Percentiles rank a stretch among this genome's conserved stretches.
Evolutionary conservation across 768 basidiomycete species (phyloP).

Genomic region (Hericium rajendrae): DNA sequence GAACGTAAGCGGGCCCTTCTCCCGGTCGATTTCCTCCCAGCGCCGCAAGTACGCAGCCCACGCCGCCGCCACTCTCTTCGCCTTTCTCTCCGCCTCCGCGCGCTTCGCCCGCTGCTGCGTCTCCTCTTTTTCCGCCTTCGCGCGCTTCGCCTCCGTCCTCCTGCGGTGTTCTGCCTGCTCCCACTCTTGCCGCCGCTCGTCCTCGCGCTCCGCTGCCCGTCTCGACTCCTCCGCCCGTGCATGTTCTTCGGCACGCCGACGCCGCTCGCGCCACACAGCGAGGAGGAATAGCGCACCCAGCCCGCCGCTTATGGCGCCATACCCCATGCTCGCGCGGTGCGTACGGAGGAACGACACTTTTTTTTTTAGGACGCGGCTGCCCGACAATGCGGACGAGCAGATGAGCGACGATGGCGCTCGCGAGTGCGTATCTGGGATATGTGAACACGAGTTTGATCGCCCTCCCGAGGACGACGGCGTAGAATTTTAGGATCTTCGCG

Average conservation of each 20-base stretch:
- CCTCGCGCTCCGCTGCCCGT: slow-evolving; percentile 26
- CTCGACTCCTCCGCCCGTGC: slow-evolving; percentile 6
- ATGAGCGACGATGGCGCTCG: neutral
- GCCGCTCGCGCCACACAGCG: neutral
- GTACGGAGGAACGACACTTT: neutral
- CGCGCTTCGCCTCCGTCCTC: slow-evolving; percentile 33
- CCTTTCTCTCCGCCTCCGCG: slow-evolving; percentile 24
- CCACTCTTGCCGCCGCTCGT: slow-evolving; percentile 36
- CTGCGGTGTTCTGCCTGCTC: slow-evolving; percentile 47
- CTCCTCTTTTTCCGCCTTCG: slow-evolving; percentile 35
- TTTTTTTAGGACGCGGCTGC: neutral
- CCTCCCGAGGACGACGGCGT: too few species aligned
- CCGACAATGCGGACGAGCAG: neutral
- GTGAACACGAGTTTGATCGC: too few species aligned
- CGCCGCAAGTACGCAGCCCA: slow-evolving; percentile 29
- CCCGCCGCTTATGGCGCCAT: neutral
- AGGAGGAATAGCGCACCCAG: neutral
- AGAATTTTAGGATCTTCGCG: too few species aligned
- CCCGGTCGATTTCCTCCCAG: slow-evolving; percentile 36
- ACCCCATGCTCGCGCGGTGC: too few species aligned
- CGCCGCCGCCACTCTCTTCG: slow-evolving; percentile 30
- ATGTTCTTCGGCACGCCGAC: neutral
- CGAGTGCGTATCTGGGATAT: too few species aligned
- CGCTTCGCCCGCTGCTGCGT: slow-evolving; percentile 20
- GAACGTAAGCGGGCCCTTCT: slow-evolving; percentile 44